A percentile compares a stretch with the other conserved stretches of the same genome.
These are phyloP conservation scores for Cephaloascus fragrans DNA, from an alignment of 805 yeast genomes.

Conservation along the genomic window DNA sequence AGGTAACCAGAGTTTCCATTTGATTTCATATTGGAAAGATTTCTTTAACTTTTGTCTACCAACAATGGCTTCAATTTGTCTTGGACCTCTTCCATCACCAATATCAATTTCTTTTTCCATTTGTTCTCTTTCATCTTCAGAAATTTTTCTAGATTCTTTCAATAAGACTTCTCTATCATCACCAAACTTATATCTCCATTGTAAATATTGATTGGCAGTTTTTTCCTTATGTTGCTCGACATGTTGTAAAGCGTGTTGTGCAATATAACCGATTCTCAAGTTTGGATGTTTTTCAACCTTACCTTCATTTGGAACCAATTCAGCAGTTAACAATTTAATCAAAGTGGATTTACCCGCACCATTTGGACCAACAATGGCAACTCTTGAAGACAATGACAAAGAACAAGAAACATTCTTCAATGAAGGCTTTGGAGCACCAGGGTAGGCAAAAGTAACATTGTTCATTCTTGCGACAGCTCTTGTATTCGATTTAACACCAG, in stretches of 20 bases:
- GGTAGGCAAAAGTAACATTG: conserved; percentile 80
- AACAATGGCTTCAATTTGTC: conserved; percentile 87
- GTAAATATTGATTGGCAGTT: conserved; percentile 95
- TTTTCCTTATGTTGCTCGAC: conserved; percentile 96
- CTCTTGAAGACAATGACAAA: conserved; percentile 91
- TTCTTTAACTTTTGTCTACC: conserved; percentile 97
- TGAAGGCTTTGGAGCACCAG: conserved; percentile 83
- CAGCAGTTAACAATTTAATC: conserved; percentile 89
- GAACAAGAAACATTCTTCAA: conserved; percentile 75
- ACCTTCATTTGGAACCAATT: conserved; percentile 77
- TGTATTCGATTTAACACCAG: conserved; percentile 95
- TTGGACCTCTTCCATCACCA: conserved; percentile 80
- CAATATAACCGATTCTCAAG: conserved; percentile 95
- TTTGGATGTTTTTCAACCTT: conserved; percentile 96
- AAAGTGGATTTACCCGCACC: conserved; percentile 99
- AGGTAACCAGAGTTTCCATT: conserved; percentile 90
- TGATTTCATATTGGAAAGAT: conserved; percentile 92
- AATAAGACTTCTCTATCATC: conserved; percentile 94
- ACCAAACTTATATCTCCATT: conserved; percentile 97
- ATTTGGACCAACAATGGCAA: conserved; percentile 93
- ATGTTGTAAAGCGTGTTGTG: conserved; percentile 96
- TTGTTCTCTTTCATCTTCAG: conserved; percentile 62
- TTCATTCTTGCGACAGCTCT: conserved; percentile 87
- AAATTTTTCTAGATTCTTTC: conserved; percentile 85
- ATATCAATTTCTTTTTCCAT: conserved; percentile 73